Base-by-base conservation (phyloP, 176 grass and related monocot genomes). In the Triticum urartu region DNA sequence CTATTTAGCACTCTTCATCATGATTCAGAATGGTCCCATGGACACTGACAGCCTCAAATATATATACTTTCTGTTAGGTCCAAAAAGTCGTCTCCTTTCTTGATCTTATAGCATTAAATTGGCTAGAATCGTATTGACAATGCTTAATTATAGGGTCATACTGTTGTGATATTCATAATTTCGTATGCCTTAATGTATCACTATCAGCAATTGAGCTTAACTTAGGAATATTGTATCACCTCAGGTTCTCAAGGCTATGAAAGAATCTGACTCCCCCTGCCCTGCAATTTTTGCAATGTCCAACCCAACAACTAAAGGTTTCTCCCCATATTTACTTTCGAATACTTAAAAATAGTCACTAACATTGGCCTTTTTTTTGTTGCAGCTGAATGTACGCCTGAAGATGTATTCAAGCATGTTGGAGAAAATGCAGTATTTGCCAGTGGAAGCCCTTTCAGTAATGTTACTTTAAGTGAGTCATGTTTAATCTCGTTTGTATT, bases 281-380 rank as follows among this genome's bases (percentile, higher is more conserved):
- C 93, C 97, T 94, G 94, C 97, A 85, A 87, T 95, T 76, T 98
- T 98, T 85, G 90, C 97, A 47, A 98, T 98, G 97, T 95, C 97
- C 88, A 98, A 98, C 85, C 97, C 97, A 52, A 98, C 94, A 15
- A 89, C 85, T 70, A 98, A 98, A 82, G 92, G 97, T 98, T 81
- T 67, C 38, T 38, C 33, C 25, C 56, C 20, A 24, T 38, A 32
- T 58, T 84, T 75, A 47, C 28, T 52, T 85, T 13, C 26, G 52
- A 26, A 64, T 50, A 67, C 36, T 78, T 50, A 69, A 81, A 84
- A 69, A 50, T 85, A 61, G 77, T 22, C 79, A 26, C 42, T 89
- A 43, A 61, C 71, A 79, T 87, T 71, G n/a, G n/a, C 69, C 6
- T 80, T 93, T 90, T 90, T 50, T 64, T 38, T 52, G 62, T 70